These are phyloP conservation scores for Apiotrichum sp. DNA, from an alignment of 1,284 basidiomycete genomes.

Conservation along the genomic window DNA sequence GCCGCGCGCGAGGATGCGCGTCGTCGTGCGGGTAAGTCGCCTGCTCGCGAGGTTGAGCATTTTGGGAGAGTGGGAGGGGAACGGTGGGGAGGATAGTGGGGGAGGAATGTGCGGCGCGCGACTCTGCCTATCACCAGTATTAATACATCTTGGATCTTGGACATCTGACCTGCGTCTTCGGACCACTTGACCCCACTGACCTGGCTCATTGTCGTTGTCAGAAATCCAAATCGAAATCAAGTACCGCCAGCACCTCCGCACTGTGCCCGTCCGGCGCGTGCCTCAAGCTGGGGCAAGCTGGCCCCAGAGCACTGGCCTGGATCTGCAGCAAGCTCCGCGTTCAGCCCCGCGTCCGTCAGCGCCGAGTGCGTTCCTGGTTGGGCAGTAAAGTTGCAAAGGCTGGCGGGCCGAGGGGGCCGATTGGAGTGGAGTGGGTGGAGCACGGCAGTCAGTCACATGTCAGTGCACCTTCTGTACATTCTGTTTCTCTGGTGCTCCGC, in stretches of 20 bases:
- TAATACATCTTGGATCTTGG: background rate
- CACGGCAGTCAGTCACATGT: too few relatives aligned
- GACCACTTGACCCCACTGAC: too few relatives aligned
- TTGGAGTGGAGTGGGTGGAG: too few relatives aligned
- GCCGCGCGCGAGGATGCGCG: conserved; percentile 3
- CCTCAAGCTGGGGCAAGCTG: background rate
- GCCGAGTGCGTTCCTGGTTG: too few relatives aligned
- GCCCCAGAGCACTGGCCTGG: background rate
- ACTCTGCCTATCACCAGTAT: background rate
- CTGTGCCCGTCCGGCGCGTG: background rate
- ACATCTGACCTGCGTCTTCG: too few relatives aligned
- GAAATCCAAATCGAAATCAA: too few relatives aligned
- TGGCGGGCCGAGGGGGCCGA: too few relatives aligned
- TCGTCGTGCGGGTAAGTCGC: background rate
- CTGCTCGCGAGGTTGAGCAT: background rate
- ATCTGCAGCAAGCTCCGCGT: background rate
- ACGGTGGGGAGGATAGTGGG: too few relatives aligned
- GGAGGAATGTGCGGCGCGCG: background rate
- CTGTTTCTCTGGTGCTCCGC: too few relatives aligned
- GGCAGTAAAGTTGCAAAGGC: too few relatives aligned
- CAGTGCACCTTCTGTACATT: too few relatives aligned
- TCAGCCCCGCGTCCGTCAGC: background rate
- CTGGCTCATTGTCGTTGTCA: too few relatives aligned
- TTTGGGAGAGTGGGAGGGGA: background rate
- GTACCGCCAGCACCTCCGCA: background rate